Percentiles rank a stretch among this genome's conserved stretches.
Conservation (phyloP, 768 basidiomycete genomes). For the Pleurotus giganteus region DNA sequence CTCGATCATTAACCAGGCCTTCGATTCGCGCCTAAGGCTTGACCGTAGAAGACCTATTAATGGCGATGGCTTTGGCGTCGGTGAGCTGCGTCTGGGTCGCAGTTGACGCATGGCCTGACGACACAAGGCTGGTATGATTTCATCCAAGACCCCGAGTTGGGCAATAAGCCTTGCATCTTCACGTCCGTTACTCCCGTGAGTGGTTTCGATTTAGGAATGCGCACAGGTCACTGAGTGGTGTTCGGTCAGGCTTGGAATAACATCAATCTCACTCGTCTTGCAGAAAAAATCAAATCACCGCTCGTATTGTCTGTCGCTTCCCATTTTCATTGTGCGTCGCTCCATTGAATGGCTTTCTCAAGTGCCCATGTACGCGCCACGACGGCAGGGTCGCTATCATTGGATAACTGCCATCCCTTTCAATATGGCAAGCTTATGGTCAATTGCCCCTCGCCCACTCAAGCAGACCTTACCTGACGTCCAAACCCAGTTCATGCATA, state of each 20-base stretch:
- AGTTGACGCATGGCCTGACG: not conserved
- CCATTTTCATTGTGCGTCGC: not conserved
- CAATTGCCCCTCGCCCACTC: conserved; percentile 14
- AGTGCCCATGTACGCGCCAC: conserved; percentile 93
- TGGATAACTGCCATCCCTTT: conserved; percentile 97
- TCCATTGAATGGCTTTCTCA: conserved; percentile 7
- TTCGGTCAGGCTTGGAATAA: conserved; percentile 88
- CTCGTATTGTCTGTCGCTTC: conserved; percentile 76
- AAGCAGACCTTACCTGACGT: conserved; percentile 1
- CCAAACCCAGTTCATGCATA: conserved; percentile 85
- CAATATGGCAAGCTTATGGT: conserved; percentile 92
- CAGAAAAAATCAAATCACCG: conserved; percentile 96
- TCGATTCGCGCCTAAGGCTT: conserved; percentile 86
- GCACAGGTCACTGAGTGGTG: not conserved
- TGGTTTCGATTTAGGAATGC: conserved; percentile 1
- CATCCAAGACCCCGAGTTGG: conserved; percentile 77
- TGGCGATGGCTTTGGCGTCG: conserved; percentile 95
- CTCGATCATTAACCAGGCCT: conserved; percentile 96
- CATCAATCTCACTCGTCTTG: conserved; percentile 86
- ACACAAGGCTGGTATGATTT: conserved; percentile 90
- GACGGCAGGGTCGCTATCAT: conserved; percentile 85
- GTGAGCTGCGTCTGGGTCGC: conserved; percentile 38
- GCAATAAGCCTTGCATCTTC: conserved; percentile 90
- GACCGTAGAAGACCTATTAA: conserved; percentile 86
- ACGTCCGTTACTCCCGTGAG: conserved; percentile 90